phyloP scores from a whole-genome alignment of 129 eudicot species.

The Solidago caesia region DNA sequence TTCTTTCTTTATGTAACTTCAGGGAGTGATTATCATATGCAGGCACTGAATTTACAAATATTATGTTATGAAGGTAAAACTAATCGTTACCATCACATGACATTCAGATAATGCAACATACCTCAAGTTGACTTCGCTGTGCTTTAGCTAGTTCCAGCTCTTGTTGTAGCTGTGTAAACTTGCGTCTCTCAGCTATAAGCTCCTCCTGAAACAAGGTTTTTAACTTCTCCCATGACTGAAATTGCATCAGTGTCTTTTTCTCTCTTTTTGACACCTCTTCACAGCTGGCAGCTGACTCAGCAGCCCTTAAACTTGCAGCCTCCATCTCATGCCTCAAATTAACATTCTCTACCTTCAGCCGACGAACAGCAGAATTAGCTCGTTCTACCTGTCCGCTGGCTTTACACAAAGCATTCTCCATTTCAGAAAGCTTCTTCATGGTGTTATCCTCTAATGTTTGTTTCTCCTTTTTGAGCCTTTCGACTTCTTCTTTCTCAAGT shows the following conservation, averaged over 20 bases:
- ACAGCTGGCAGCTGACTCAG: slow-evolving; percentile 84
- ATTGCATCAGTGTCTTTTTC: slow-evolving; percentile 69
- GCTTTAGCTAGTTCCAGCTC: slow-evolving; percentile 57
- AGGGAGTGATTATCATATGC: background rate
- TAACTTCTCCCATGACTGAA: slow-evolving; percentile 92
- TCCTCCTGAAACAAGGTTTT: slow-evolving; percentile 72
- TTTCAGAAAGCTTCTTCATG: slow-evolving; percentile 87
- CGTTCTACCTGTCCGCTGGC: slow-evolving; percentile 91
- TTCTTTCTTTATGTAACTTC: slow-evolving; percentile 1
- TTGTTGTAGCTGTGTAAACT: slow-evolving; percentile 49
- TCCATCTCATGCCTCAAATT: slow-evolving; percentile 76
- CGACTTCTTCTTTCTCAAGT: slow-evolving; percentile 95
- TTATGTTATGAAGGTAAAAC: background rate
- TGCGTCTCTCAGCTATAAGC: slow-evolving; percentile 65
- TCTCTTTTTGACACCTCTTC: slow-evolving; percentile 79
- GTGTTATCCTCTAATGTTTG: slow-evolving; percentile 83
- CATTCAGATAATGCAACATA: slow-evolving; percentile 27
- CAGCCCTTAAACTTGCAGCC: slow-evolving; percentile 70
- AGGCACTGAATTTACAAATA: background rate
- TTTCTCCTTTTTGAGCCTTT: slow-evolving; percentile 76
- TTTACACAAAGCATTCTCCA: slow-evolving; percentile 81
- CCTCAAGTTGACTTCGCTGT: slow-evolving; percentile 66
- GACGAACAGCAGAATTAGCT: slow-evolving; percentile 78
- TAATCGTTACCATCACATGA: background rate
- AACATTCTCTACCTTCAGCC: slow-evolving; percentile 72